Base-by-base conservation (phyloP, 202 grass and related monocot species). In the Miscanthus sacchariflorus region DNA sequence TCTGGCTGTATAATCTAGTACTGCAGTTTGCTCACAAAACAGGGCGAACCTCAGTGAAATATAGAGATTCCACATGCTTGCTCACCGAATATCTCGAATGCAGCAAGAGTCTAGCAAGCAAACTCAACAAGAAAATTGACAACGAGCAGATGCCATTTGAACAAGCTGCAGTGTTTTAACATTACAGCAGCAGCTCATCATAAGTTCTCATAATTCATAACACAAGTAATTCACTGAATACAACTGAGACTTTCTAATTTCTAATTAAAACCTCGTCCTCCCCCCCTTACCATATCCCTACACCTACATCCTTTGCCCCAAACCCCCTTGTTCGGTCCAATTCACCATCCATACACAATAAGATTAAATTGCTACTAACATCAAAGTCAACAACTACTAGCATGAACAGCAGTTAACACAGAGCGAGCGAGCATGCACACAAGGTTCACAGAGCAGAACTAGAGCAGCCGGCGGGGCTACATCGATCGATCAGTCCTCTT, bases 401-500 rank as follows among this genome's bases (percentile, higher is more conserved):
- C 78, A 82, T 68, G 50, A 87, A 56, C 67, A 72, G 50, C 66
- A 72, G 87, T 88, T 84, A 88, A 88, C 81, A 49, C 14, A 6
- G n/a, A 88, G 48, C 35, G 71, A 83, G 50, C 10, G 52, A 67
- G 70, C 68, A 89, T 65, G 19, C 30, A 89, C 87, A 84, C 27
- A 71, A 17, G 19, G 33, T 10, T 30, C 13, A 10, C 61, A 69
- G 23, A 50, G 46, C 33, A 63, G 36, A 54, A 23, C 11, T 44
- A 23, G 73, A 68, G 74, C 39, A 56, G 67, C 65, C 25, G 28
- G 7, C 49, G 23, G 21, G 9, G 9, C 67, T 71, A 74, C 56
- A 78, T 84, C 2, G 38, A 36, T 48, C 25, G 15, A 61, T 91
- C 79, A 92, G 45, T 89, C 84, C 84, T 88, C 90, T 10, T 92